Conservation (phyloP, 306 rosid species). For the Acacia acuminata region DNA sequence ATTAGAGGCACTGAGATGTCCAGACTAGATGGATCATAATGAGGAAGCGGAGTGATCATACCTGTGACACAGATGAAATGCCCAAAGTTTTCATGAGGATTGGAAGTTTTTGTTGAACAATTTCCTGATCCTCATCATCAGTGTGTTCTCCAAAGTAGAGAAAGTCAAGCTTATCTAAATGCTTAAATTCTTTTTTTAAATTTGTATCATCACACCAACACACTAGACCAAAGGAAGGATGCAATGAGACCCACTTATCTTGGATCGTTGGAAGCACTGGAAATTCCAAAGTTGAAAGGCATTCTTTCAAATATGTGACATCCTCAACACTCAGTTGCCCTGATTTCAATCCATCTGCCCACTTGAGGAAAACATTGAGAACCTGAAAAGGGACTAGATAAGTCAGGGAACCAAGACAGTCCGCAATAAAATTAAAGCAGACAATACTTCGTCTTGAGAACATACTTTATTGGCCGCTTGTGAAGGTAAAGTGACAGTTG, state of each 20-base stretch:
- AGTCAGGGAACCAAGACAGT: conserved; percentile 4
- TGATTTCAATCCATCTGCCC: conserved; percentile 76
- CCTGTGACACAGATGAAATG: conserved; percentile 90
- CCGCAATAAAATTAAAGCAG: conserved; percentile 22
- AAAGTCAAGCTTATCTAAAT: conserved; percentile 65
- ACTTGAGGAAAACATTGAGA: conserved; percentile 71
- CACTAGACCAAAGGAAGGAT: conserved; percentile 77
- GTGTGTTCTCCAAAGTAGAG: conserved; percentile 59
- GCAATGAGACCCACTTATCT: conserved; percentile 93
- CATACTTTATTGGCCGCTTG: conserved; percentile 75
- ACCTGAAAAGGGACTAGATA: conserved; percentile 49
- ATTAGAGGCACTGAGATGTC: background rate
- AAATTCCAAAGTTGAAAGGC: conserved; percentile 57
- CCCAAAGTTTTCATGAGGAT: conserved; percentile 72
- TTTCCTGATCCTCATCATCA: conserved; percentile 52
- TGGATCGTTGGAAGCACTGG: conserved; percentile 83
- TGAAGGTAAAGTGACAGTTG: conserved; percentile 69
- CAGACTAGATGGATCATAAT: conserved; percentile 7
- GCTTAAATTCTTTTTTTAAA: conserved; percentile 69
- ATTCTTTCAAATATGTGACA: conserved; percentile 61
- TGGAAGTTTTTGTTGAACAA: conserved; percentile 51
- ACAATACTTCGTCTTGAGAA: conserved; percentile 15
- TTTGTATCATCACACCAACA: conserved; percentile 83
- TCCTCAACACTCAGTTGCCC: conserved; percentile 63
- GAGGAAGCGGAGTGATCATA: conserved; percentile 37